Conservation (phyloP, 2,329 filamentous ascomycete species). For the Onygena corvina region DNA sequence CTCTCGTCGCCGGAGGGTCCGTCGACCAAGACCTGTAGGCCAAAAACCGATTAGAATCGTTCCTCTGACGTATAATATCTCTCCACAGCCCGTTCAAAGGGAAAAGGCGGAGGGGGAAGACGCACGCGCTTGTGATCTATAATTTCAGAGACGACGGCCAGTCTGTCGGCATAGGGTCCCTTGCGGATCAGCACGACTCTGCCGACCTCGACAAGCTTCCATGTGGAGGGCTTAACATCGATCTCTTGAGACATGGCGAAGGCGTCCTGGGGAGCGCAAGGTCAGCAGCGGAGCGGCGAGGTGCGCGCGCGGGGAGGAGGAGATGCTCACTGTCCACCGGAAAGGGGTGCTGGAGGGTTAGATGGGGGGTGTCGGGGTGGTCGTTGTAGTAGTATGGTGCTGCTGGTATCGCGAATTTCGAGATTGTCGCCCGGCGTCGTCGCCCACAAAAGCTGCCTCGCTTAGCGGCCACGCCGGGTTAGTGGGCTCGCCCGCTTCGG, state of each 20-base stretch:
- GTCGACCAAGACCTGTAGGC: constrained; percentile 76
- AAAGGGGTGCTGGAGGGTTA: constrained; percentile 11
- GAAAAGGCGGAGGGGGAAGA: constrained; percentile 26
- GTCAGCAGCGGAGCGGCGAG: constrained; percentile 7
- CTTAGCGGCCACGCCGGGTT: neutral
- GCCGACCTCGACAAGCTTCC: constrained; percentile 97
- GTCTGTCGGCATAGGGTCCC: constrained; percentile 69
- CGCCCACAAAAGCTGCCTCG: constrained; percentile 16
- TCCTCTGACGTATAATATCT: neutral
- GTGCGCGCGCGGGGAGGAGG: neutral
- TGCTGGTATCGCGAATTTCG: constrained; percentile 18
- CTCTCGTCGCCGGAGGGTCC: constrained; percentile 74
- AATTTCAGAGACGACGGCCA: constrained; percentile 95
- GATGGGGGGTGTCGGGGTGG: constrained; percentile 15
- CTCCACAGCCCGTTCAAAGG: constrained; percentile 11
- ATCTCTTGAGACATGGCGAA: constrained; percentile 65
- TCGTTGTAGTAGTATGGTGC: constrained; percentile 14
- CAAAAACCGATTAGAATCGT: neutral
- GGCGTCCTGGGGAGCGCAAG: constrained; percentile 39
- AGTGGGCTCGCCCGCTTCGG: constrained; percentile 14
- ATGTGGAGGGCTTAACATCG: constrained; percentile 68
- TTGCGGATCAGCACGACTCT: constrained; percentile 85
- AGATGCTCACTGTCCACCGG: constrained; percentile 18
- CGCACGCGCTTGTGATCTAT: constrained; percentile 99
- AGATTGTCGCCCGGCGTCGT: constrained; percentile 7